Evolutionary conservation across 2,329 filamentous ascomycete species (phyloP), one percentile per base, ranked within the genome.

Genomic region (Clathrospora elynae): DNA sequence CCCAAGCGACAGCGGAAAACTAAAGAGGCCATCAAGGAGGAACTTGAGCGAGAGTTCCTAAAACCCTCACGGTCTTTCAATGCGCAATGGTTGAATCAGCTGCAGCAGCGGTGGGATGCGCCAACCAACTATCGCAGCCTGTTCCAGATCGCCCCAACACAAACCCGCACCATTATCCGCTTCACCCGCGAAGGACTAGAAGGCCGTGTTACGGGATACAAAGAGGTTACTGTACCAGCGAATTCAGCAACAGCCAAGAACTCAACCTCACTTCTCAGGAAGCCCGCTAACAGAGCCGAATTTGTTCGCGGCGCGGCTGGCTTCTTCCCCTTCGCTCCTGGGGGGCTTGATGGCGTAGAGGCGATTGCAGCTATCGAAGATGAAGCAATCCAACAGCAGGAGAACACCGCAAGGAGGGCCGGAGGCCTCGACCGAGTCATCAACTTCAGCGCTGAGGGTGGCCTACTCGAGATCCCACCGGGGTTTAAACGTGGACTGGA

Each of bases 241-340:
- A 88, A 85, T 61, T 95, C 87, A 60, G 89, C 88, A 11, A 96
- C 88, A 11, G 92, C 90, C 33, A 99, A 96, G 73, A 96, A 95
- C 64, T 96, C 90, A 2, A 97, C 91, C 0, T 96, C 90, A 4
- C 77, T 96, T 26, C 75, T 88, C 11, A 82, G 93, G 31, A 95
- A 95, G 64, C 92, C 92, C 3, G 92, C 89, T 10, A 85, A 84
- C 43, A 82, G 88, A 50, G 89, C 88, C 19, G 91, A 97, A 35
- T 96, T 97, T 70, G 91, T 97, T 9, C 82, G 92, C 49, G 93
- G 93, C 10, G 91, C 88, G 23, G 90, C 91, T 6, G 92, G 92
- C 0, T 96, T 95, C 73, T 95, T 96, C 46, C 92, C 92, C 0
- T 96, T 97, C 71, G 86, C 90, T 0, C 92, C 92, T 1, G 91